Conservation (phyloP, 1,284 basidiomycete genomes). For the Leccinum subrobustum region DNA sequence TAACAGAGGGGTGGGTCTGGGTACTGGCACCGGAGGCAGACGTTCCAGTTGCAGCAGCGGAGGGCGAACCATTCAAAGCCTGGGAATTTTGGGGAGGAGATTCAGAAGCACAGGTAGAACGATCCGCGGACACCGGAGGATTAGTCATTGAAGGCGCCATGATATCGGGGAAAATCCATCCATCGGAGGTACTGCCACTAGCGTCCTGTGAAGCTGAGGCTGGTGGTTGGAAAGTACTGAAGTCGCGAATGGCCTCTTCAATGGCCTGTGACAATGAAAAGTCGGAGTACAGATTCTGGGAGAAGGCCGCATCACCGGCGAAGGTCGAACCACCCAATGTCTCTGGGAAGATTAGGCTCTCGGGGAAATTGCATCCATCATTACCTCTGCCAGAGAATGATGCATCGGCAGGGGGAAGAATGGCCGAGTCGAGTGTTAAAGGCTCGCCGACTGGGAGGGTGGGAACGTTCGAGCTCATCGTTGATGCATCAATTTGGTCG, state of each 20-base stretch:
- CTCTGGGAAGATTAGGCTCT: neutral
- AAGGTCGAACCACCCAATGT: neutral
- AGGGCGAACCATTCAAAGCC: neutral
- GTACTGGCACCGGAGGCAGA: too few relatives aligned
- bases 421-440: neutral
- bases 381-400: neutral
- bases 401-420: neutral
- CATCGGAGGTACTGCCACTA: too few relatives aligned
- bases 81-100: too few relatives aligned
- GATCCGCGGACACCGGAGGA: neutral
- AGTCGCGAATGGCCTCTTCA: neutral
- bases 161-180: neutral
- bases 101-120: too few relatives aligned
- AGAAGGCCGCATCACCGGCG: neutral
- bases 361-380: neutral
- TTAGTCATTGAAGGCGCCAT: neutral
- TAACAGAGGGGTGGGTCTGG: neutral
- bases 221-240: neutral
- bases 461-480: too few relatives aligned
- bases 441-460: neutral
- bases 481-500: neutral
- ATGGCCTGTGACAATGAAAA: neutral
- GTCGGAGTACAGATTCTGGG: too few relatives aligned
- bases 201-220: neutral
- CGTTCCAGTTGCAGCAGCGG: neutral